phyloP scores from a whole-genome alignment of 495 filamentous ascomycete species.

The Trypethelium eluteriae region DNA sequence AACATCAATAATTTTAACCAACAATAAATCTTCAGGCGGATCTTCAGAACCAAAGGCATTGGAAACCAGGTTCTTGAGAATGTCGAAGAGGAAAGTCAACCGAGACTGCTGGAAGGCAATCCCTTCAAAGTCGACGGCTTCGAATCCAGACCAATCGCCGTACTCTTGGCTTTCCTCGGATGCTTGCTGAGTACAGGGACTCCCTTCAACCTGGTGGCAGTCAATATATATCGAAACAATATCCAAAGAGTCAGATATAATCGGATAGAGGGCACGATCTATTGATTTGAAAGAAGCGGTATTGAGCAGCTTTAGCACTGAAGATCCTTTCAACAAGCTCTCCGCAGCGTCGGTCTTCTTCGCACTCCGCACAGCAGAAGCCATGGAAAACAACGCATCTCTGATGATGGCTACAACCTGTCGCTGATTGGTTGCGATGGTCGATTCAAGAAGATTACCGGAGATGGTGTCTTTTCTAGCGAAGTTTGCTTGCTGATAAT shows the following conservation, averaged over 20 bases:
- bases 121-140: slow-evolving; percentile 20
- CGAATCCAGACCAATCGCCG: slow-evolving; percentile 52
- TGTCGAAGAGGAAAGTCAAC: slow-evolving; percentile 43
- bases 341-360: slow-evolving; percentile 34
- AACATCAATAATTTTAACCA: slow-evolving; percentile 39
- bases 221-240: slow-evolving; percentile 35
- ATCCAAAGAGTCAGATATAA: slow-evolving; percentile 39
- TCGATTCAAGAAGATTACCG: slow-evolving; percentile 46
- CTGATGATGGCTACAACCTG: slow-evolving; percentile 53
- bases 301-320: slow-evolving; percentile 36
- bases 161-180: slow-evolving; percentile 69
- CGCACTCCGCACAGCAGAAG: slow-evolving; percentile 41
- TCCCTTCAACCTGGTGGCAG: not conserved
- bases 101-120: slow-evolving; percentile 32
- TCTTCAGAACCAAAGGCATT: slow-evolving; percentile 61
- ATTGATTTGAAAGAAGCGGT: slow-evolving; percentile 31
- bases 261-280: slow-evolving; percentile 32
- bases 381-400: slow-evolving; percentile 48
- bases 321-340: slow-evolving; percentile 30
- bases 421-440: slow-evolving; percentile 53
- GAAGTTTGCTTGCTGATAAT: slow-evolving; percentile 36
- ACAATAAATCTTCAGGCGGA: slow-evolving; percentile 50
- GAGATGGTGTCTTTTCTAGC: slow-evolving; percentile 39
- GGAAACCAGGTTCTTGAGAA: slow-evolving; percentile 52
- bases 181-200: slow-evolving; percentile 16